Base-by-base conservation (phyloP, 768 basidiomycete genomes). In the Suillus spraguei region DNA sequence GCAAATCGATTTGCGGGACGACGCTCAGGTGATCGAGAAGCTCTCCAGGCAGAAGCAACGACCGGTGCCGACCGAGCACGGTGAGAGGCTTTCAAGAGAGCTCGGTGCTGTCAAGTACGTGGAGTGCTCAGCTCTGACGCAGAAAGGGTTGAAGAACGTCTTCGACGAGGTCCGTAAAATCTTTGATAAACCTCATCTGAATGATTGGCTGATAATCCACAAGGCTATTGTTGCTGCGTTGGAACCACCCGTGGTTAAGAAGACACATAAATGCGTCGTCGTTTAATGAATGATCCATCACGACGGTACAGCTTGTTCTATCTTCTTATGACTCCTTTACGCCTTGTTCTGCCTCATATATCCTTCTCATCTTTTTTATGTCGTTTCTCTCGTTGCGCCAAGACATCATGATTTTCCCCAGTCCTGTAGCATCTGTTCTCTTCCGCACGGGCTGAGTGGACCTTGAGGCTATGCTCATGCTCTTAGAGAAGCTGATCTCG, bases 91-190 rank as follows among this genome's bases (percentile, higher is more conserved):
- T 71, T 96, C 97, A n/a, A 82, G 94, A 78, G 97, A 99, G 71
- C 83, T 99, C 44, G 97, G 97, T 38, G 97, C 97, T 35, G 96
- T 99, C 78, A 99, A 98, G 78, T 99, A 97, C 74, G 96, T 98
- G 59, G 97, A 99, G 80, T 99, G 97, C 80, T 98, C 96, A 61
- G 97, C 97, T 60, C 80, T 99, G 83, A 99, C 97, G 69, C 97
- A 99, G 85, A 95, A 95, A 85, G 97, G 97, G 35, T 79, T 99
- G 78, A 99, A 99, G 91, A 99, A 99, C 77, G 97, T 99, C 66
- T 99, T 99, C 76, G 97, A 99, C 76, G 97, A 99, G 91, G 95
- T 94, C 76, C 74, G 90, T 82, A 10, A 62, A 24, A 24, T 5
- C 54, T 60, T 60, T 50, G 52, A 36, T 33, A 59, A 58, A 58